phyloP scores from a whole-genome alignment of 2,329 filamentous ascomycete species.

The Diaporthe velutina region DNA sequence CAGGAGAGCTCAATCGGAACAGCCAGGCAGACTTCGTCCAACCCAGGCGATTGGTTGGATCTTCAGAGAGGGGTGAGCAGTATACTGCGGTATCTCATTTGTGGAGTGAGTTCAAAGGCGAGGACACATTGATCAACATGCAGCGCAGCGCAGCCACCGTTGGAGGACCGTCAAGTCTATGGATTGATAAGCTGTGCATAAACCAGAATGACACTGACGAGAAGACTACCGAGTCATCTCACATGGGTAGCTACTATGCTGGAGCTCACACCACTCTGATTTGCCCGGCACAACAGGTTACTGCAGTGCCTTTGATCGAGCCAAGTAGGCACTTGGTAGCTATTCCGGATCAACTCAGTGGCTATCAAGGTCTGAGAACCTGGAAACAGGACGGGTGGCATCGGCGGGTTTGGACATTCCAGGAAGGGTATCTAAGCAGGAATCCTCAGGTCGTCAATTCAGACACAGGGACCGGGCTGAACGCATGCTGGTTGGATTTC shows the following conservation, averaged over 20 bases:
- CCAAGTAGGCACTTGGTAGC: background rate
- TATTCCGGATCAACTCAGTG: background rate
- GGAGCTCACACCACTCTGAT: background rate
- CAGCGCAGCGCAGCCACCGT: background rate
- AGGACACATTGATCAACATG: background rate
- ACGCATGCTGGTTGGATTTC: slow-evolving; percentile 1
- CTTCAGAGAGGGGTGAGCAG: background rate
- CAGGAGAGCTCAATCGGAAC: background rate
- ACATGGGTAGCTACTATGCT: slow-evolving; percentile 11
- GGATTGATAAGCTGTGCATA: slow-evolving; percentile 11
- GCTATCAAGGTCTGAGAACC: background rate
- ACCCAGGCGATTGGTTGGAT: background rate
- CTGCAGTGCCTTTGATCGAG: background rate
- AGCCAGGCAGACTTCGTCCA: background rate
- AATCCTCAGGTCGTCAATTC: slow-evolving; percentile 1
- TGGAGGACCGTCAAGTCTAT: background rate
- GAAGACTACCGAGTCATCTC: background rate
- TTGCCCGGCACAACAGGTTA: background rate
- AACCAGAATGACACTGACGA: background rate
- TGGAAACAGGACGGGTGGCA: background rate
- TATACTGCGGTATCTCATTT: background rate
- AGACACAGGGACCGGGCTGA: background rate
- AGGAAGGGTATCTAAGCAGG: background rate
- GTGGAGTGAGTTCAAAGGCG: background rate
- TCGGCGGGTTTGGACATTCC: background rate